Percentiles rank a stretch among this genome's conserved stretches.
These are phyloP conservation scores for Anethum foeniculum DNA, from an alignment of 140 eudicot species.

Conservation along the genomic window DNA sequence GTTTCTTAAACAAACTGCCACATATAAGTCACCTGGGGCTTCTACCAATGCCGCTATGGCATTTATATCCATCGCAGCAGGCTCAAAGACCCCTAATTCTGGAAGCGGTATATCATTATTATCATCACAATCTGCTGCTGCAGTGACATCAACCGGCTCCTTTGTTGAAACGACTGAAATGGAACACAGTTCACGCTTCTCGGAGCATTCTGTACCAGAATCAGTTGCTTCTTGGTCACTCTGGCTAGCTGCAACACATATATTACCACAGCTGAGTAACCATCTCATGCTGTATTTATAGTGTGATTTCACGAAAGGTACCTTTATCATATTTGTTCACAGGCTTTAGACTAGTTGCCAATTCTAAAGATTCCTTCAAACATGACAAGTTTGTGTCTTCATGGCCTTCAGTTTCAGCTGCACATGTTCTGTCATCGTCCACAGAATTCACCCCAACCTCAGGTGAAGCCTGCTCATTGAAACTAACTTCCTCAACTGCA, in stretches of 20 bases:
- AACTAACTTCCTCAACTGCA: conserved; percentile 19
- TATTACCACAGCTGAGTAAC: neutral
- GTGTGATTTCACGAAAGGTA: conserved; percentile 14
- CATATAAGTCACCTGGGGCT: conserved; percentile 33
- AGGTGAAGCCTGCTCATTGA: conserved; percentile 31
- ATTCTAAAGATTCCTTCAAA: conserved; percentile 21
- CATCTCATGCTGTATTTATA: conserved; percentile 10
- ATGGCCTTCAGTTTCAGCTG: conserved; percentile 18
- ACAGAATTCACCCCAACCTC: conserved; percentile 25
- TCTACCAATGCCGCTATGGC: conserved; percentile 22
- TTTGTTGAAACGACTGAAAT: conserved; percentile 13
- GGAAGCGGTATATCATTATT: conserved; percentile 12
- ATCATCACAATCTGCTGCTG: conserved; percentile 21
- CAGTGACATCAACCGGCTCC: conserved; percentile 23
- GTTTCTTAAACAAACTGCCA: neutral
- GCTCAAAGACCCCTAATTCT: no score
- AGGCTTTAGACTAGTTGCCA: conserved; percentile 19
- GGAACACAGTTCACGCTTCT: conserved; percentile 26
- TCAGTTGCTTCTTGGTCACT: conserved; percentile 1
- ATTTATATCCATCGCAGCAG: conserved; percentile 1
- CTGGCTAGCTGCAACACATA: conserved; percentile 6
- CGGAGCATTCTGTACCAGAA: conserved; percentile 14
- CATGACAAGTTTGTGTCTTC: conserved; percentile 20
- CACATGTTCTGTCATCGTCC: conserved; percentile 26
- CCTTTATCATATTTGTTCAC: conserved; percentile 21